Evolutionary conservation across 495 filamentous ascomycete genomes (phyloP), one percentile per base, ranked within the genome.

Genomic region (Aspergillus incahuasiensis): DNA sequence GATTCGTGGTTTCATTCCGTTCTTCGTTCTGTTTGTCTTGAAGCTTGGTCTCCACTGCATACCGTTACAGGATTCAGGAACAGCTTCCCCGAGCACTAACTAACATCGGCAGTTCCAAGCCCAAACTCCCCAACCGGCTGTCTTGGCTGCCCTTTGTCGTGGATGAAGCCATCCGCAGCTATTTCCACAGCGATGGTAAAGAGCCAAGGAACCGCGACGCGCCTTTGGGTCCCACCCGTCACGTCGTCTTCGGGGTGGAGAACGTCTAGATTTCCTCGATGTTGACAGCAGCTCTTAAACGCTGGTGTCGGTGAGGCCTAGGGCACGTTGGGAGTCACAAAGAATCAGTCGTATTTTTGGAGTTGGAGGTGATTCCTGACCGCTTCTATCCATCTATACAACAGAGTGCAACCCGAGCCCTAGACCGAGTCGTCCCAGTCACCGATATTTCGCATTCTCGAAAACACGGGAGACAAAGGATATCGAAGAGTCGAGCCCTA

Each of bases 61-160:
- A 59, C 57, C 59, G 57, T 62, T 65, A 54, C 57, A 65, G 63
- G 63, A 61, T 61, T 42, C 58, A 61, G 62, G 55, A 61, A 62
- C 58, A 22, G 30, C 43, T 61, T 64, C 62, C 62, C 62, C 62
- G 62, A 61, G 25, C 38, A 52, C 62, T 61, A 59, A 53, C 53
- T 52, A 57, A 19, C 52, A 41, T 59, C 57, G 50, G 57, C 51
- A 60, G 55, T 45, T 46, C 40, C 43, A 21, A 44, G 18, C n/a
- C 39, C 21, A 34, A 58, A 20, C 48, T 28, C 42, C 40, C 42
- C 40, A 44, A 43, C 32, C 57, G 22, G 24, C 56, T 45, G 50
- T 44, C 61, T 60, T 54, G 57, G 55, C 61, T 58, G 20, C 21
- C 43, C 48, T 28, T 51, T 43, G 44, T 42, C 34, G n/a, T 34